Percentiles rank a stretch among this genome's conserved stretches.
These are phyloP conservation scores for Blastobotrys indianensis DNA, from an alignment of 1,139 yeast genomes.

Conservation along the genomic window DNA sequence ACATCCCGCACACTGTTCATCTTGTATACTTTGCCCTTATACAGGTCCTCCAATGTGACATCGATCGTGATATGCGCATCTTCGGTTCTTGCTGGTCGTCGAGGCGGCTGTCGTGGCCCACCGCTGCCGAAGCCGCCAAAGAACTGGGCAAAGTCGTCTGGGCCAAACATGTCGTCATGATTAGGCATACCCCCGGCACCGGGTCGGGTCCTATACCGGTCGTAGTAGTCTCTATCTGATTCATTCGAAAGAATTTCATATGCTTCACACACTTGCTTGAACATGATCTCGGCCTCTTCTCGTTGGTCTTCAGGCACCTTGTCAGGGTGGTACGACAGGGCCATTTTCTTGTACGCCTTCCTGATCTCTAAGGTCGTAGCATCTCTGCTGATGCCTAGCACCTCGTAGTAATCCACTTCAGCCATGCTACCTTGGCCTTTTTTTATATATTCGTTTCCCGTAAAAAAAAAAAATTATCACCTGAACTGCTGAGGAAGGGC, in stretches of 20 bases:
- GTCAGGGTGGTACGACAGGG: constrained; percentile 74
- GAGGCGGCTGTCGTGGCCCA: constrained; percentile 13
- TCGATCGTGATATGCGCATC: constrained; percentile 63
- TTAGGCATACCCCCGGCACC: constrained; percentile 25
- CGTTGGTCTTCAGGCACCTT: constrained; percentile 61
- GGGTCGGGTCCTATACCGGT: constrained; percentile 33
- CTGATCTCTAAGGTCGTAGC: constrained; percentile 66
- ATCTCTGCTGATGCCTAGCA: constrained; percentile 57
- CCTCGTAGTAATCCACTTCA: constrained; percentile 48
- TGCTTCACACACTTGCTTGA: constrained; percentile 72
- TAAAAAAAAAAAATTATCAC: not conserved
- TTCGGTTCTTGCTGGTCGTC: constrained; percentile 40
- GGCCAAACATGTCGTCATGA: constrained; percentile 39
- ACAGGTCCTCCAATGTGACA: constrained; percentile 69
- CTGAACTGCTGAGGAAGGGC: not conserved
- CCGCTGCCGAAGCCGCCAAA: constrained; percentile 35
- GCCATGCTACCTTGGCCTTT: not conserved
- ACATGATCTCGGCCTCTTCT: constrained; percentile 60
- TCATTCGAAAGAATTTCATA: constrained; percentile 69
- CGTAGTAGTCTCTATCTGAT: constrained; percentile 48
- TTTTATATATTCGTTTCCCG: not conserved
- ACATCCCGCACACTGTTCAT: constrained; percentile 68
- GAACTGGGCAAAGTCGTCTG: constrained; percentile 69
- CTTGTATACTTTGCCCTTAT: constrained; percentile 74
- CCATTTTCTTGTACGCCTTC: constrained; percentile 69